These are phyloP conservation scores for Fragilariopsis cylindrus DNA, from an alignment of 108 stramenopile genomes.

Conservation along the genomic window DNA sequence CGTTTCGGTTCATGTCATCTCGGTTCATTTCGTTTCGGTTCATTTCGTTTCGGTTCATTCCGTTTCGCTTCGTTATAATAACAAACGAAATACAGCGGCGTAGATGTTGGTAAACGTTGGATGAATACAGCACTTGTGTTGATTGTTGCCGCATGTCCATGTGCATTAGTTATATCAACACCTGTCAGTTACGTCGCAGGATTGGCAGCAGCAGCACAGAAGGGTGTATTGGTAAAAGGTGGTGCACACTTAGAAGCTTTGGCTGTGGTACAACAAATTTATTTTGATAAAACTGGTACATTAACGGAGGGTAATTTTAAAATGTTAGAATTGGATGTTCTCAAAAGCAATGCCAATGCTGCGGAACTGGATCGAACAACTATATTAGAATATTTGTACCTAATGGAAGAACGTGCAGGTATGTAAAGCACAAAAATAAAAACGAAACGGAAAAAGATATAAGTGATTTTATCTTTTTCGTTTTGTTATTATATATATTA, in stretches of 20 bases:
- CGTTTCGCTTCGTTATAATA: too few relatives aligned
- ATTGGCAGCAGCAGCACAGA: conserved; percentile 84
- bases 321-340: conserved; percentile 50
- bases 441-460: too few relatives aligned
- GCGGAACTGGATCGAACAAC: conserved; percentile 28
- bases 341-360: conserved; percentile 12
- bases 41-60: too few relatives aligned
- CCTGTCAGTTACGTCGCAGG: conserved; percentile 92
- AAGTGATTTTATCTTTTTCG: too few relatives aligned
- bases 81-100: conserved; percentile 21
- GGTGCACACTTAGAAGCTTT: conserved; percentile 74
- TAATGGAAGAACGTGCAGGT: conserved; percentile 71
- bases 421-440: too few relatives aligned
- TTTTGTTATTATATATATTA: too few relatives aligned
- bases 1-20: too few relatives aligned
- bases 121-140: conserved; percentile 76
- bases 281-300: conserved; percentile 88
- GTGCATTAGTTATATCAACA: conserved; percentile 89
- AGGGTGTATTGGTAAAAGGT: conserved; percentile 88
- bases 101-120: conserved; percentile 69
- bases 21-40: too few relatives aligned
- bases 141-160: conserved; percentile 93
- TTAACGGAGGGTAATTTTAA: conserved; percentile 70
- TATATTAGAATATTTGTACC: conserved; percentile 46
- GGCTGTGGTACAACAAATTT: conserved; percentile 52